These are phyloP conservation scores for Cicer bijugum DNA, from an alignment of 306 rosid genomes.

Conservation along the genomic window DNA sequence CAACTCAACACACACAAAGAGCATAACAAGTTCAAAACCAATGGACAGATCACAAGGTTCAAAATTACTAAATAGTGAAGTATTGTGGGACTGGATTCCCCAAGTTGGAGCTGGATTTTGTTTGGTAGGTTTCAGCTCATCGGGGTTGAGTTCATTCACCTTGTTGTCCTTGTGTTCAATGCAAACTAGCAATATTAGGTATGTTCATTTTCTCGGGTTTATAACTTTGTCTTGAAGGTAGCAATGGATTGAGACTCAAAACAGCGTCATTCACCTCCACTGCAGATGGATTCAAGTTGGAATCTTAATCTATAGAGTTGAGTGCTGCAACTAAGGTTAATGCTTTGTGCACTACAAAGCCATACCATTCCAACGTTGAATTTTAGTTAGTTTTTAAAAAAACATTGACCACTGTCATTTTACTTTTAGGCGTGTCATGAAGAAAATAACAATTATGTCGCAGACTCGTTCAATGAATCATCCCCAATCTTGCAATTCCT, in stretches of 20 bases:
- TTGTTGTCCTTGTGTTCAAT: too few relatives aligned
- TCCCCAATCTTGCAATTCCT: too few relatives aligned
- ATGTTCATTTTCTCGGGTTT: neutral
- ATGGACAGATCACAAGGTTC: neutral
- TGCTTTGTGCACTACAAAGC: too few relatives aligned
- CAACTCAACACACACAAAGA: neutral
- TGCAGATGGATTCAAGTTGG: too few relatives aligned
- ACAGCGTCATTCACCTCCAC: too few relatives aligned
- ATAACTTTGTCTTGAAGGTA: neutral
- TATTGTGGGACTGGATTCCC: neutral
- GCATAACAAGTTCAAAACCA: too few relatives aligned
- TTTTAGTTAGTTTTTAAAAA: too few relatives aligned
- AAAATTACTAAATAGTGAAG: neutral
- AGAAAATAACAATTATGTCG: neutral
- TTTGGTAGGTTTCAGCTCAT: neutral
- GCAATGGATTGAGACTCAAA: neutral
- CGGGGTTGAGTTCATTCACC: too few relatives aligned
- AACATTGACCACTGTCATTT: neutral
- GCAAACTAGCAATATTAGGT: too few relatives aligned
- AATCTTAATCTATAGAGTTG: too few relatives aligned
- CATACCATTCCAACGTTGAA: too few relatives aligned
- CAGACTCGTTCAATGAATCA: neutral
- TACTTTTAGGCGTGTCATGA: neutral
- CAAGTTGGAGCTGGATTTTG: neutral
- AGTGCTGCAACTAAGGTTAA: too few relatives aligned